Evolutionary conservation across 179 eudicot genomes (phyloP), one percentile per base, ranked within the genome.

Genomic region (Silene coronaria): DNA sequence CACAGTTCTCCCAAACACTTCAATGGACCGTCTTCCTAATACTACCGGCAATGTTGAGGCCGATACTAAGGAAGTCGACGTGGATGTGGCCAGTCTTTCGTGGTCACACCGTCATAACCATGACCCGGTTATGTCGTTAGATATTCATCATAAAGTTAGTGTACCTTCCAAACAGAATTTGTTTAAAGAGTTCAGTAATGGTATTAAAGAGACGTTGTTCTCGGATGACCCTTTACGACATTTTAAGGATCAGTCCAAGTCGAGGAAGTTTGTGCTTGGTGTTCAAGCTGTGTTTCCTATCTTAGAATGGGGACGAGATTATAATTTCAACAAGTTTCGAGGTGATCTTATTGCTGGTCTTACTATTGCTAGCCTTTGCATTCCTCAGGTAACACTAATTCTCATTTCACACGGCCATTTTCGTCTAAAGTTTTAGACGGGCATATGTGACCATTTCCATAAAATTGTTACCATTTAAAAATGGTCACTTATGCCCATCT

Each of bases 141-240:
- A 78, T 22, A 78, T 90, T 27, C 89, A 86, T 79, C 75, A 90
- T 83, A 89, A 88, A 78, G 92, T 94, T n/a, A 88, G 90, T 70
- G 80, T 80, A 16, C 91, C 96, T 0, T 90, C 90, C 0, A 87
- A 87, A 85, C 87, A 88, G 66, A 85, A 85, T 24, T 72, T 89
- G 57, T 67, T 84, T 24, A 79, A 73, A 68, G 94, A 89, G 77
- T 80, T 94, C 78, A 79, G 42, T 23, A 32, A 71, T 21, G 86
- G 89, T 12, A 48, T 90, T 27, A 92, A 86, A 78, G 96, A 94
- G 77, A 89, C 92, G 0, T 88, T 94, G 77, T 86, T 90, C 19
- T 79, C 88, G 2, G 97, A 94, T 66, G 98, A 90, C 24, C 98
- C 98, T 22, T 76, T 92, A 23, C 86, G 91, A 12, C 81, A 78